Evolutionary conservation across 2,329 filamentous ascomycete species (phyloP), one percentile per base, ranked within the genome.

Genomic region (Grosmannia clavigera): DNA sequence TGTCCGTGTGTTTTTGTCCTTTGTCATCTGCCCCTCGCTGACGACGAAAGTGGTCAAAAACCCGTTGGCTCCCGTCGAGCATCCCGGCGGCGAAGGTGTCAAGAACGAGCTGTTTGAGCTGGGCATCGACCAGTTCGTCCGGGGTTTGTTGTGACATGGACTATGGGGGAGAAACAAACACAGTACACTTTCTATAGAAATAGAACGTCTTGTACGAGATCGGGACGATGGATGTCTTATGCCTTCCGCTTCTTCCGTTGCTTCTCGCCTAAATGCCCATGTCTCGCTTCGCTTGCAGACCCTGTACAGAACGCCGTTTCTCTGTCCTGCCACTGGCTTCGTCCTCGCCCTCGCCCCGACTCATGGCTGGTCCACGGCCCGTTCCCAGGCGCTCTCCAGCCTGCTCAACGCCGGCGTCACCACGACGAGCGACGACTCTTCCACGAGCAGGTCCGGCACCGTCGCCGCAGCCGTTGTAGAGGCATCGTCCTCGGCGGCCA

Each of bases 81-180:
- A 88, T 72, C 82, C 82, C 66, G 81, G 81, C 48, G 85, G 85
- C 60, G 81, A 81, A 31, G 85, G 85, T n/a, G 84, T 88, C 62
- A 81, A 79, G 66, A 87, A 87, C 67, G 85, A 88, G 71, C 74
- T 87, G 64, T 88, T 88, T 66, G 85, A 88, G 71, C 73, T 87
- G 64, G 85, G 83, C 0, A 71, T 95, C 60, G 88, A 94, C 66
- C 85, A 89, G 64, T 94, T 94, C 68, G 81, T 94, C 58, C 80
- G 85, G 64, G 81, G 83, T 0, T 72, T 86, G 62, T 78, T 84
- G 74, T 83, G 74, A 58, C 81, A 11, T 35, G 22, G 22, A 22
- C 22, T 22, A 22, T 22, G 22, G 29, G 40, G 31, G 10, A 51
- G 14, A 5, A 22, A 22, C 22, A 22, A 22, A 22, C 22, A 22